Evolutionary conservation across 2,329 filamentous ascomycete genomes (phyloP).

Genomic region (Aspergillus sclerotialis): DNA sequence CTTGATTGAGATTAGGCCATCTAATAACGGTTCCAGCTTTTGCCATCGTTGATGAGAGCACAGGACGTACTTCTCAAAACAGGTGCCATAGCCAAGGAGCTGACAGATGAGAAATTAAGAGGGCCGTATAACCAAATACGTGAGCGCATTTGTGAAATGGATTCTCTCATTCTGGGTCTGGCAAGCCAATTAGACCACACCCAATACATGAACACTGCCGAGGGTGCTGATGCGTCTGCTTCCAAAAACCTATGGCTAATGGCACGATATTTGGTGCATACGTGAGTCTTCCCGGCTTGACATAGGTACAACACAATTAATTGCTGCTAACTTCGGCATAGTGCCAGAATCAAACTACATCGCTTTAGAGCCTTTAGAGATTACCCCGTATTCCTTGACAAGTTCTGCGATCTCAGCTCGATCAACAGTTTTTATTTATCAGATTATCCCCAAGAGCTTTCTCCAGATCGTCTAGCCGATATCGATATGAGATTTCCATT

Average conservation of each 20-base stretch:
- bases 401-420: slow-evolving; percentile 16
- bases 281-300: slow-evolving; percentile 7
- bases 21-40: slow-evolving; percentile 15
- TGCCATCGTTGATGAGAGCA: slow-evolving; percentile 13
- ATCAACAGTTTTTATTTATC: too few relatives aligned
- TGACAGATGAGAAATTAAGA: slow-evolving; percentile 5
- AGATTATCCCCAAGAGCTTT: slow-evolving; percentile 2
- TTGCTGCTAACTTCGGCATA: slow-evolving; percentile 4
- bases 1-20: background rate
- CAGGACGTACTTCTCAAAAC: slow-evolving; percentile 10
- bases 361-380: slow-evolving; percentile 19
- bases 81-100: slow-evolving; percentile 3
- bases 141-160: slow-evolving; percentile 8
- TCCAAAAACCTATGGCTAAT: slow-evolving; percentile 12
- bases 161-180: slow-evolving; percentile 6
- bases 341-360: slow-evolving; percentile 15
- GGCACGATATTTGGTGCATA: slow-evolving; percentile 11
- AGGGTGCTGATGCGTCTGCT: slow-evolving; percentile 11
- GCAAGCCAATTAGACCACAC: slow-evolving; percentile 10
- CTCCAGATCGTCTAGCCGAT: slow-evolving; percentile 1
- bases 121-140: slow-evolving; percentile 2
- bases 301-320: background rate
- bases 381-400: slow-evolving; percentile 16
- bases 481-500: slow-evolving; percentile 14
- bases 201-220: slow-evolving; percentile 6